Evolutionary conservation across 2,329 filamentous ascomycete species (phyloP), one percentile per base, ranked within the genome.

Genomic region (Neonectria punicea): DNA sequence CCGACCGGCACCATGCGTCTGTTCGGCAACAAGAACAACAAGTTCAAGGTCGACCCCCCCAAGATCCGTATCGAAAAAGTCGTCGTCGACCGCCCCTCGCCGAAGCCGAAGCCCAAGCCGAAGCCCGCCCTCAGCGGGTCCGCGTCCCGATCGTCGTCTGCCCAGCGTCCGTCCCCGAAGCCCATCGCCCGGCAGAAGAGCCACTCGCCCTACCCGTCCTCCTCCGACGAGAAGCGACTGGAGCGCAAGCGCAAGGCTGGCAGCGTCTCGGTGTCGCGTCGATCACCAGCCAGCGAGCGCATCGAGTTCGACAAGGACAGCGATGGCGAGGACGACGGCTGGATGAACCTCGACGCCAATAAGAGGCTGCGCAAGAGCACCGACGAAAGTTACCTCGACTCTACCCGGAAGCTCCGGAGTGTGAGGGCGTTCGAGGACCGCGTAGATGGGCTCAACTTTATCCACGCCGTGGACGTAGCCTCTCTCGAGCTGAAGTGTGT

Each of bases 381-480:
- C 18, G 78, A 78, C 44, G 80, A 82, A 46, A 77, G 78, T 51
- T 78, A 80, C 22, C 74, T 81, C 44, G 85, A 88, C 69, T 75
- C 81, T 6, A 84, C 82, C 62, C 82, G 84, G 67, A 78, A 78
- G 70, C 70, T 87, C 60, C 80, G 80, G 63, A 83, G 84, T 66
- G 76, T 80, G 41, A 79, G 78, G 59, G 82, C 83, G 4, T 86
- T 84, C 61, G 80, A 83, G 58, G 80, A 80, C 41, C 76, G 79
- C 8, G 73, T 81, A 44, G 78, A 80, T 44, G 79, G 78, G 25
- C 76, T 83, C 39, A 75, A 77, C 36, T 84, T 90, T 63, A 85
- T 90, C 30, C 88, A 91, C 70, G 88, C 88, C 5, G 84, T 83
- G 5, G 82, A 89, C 68, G 82, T 90, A 22, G 85, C 85, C 41